Percentiles rank a stretch among this genome's conserved stretches.
Conservation (phyloP, 78 protist species). For the Dictyostelium citrinum region DNA sequence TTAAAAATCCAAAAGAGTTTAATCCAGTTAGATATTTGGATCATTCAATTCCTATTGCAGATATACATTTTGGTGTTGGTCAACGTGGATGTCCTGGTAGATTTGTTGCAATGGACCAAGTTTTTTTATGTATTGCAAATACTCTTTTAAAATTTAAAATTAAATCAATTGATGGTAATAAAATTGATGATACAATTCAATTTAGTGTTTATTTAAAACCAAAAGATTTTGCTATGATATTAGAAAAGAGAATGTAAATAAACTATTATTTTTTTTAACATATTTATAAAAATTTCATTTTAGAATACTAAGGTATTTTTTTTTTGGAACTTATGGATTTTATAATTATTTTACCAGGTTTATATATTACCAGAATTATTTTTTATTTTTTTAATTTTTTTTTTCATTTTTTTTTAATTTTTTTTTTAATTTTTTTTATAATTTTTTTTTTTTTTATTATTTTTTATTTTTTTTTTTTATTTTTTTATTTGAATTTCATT, state of each 20-base stretch:
- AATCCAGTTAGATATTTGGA: neutral
- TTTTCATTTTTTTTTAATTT: no score
- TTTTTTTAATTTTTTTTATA: no score
- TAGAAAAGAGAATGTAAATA: neutral
- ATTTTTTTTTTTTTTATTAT: no score
- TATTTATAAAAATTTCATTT: no score
- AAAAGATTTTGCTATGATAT: neutral
- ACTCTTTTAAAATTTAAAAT: neutral
- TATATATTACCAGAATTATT: no score
- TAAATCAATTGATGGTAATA: neutral
- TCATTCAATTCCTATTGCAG: neutral
- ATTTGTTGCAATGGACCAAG: neutral
- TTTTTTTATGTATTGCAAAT: neutral
- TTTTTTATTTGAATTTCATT: no score
- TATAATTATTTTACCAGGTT: no score
- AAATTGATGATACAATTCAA: neutral
- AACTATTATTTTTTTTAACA: no score
- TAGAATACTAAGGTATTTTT: no score
- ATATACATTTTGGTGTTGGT: neutral
- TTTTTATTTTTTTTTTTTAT: no score
- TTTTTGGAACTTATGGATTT: no score
- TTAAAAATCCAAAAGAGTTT: neutral
- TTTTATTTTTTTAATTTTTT: no score
- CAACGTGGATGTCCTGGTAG: neutral
- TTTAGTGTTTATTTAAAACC: neutral